phyloP scores from a whole-genome alignment of 2,329 filamentous ascomycete species.

The Pseudocercospora pini-densiflorae region DNA sequence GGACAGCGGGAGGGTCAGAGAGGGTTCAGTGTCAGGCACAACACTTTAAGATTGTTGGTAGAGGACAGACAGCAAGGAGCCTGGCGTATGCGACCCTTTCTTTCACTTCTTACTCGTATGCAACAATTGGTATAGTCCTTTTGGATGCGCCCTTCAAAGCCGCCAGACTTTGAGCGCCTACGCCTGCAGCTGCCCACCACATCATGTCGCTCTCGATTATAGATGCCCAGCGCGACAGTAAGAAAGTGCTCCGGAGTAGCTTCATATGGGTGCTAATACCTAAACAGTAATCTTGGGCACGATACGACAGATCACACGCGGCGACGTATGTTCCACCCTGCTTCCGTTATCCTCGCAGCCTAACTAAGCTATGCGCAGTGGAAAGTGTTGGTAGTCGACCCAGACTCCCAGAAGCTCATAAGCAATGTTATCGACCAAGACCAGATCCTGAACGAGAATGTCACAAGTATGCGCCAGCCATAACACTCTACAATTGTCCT shows the following conservation, averaged over 20 bases:
- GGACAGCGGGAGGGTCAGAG: too few species aligned
- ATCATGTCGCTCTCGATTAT: conserved; percentile 82
- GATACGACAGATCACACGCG: conserved; percentile 77
- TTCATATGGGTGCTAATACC: conserved; percentile 10
- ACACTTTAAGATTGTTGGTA: too few species aligned
- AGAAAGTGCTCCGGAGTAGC: conserved; percentile 37
- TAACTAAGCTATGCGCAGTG: conserved; percentile 62
- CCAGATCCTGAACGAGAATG: conserved; percentile 94
- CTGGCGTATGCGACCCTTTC: not conserved
- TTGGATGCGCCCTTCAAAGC: not conserved
- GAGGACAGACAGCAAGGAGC: too few species aligned
- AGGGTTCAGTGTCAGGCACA: too few species aligned
- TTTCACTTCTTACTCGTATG: not conserved
- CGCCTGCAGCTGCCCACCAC: not conserved
- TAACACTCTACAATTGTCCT: not conserved
- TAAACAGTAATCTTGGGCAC: conserved; percentile 69
- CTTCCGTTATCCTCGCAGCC: conserved; percentile 26
- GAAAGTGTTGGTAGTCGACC: conserved; percentile 95
- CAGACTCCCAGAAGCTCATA: conserved; percentile 79
- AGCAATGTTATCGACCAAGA: conserved; percentile 93
- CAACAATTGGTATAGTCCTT: not conserved
- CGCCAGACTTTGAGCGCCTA: not conserved
- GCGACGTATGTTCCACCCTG: conserved; percentile 59
- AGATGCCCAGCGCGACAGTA: conserved; percentile 79
- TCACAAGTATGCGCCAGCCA: conserved; percentile 72